phyloP scores from a whole-genome alignment of 495 filamentous ascomycete genomes.

The Penicillium daleae region DNA sequence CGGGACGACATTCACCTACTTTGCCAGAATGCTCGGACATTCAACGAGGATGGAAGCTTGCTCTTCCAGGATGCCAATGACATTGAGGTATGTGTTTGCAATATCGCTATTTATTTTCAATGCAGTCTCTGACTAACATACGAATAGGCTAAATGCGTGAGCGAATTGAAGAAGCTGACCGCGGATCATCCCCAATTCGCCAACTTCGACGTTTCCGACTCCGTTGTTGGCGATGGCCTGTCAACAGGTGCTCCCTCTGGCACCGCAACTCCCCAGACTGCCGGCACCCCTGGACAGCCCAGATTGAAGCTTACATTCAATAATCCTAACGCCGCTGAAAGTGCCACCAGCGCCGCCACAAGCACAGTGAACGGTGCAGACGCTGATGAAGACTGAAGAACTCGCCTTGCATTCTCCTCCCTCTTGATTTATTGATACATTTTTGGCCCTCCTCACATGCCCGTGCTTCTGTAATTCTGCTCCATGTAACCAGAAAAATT shows the following conservation, averaged over 20 bases:
- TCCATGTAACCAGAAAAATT: slow-evolving; percentile 23
- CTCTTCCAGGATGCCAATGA: slow-evolving; percentile 89
- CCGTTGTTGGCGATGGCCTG: slow-evolving; percentile 57
- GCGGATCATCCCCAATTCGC: slow-evolving; percentile 71
- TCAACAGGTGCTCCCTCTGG: slow-evolving; percentile 69
- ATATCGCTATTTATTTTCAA: background rate
- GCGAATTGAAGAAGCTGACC: slow-evolving; percentile 71
- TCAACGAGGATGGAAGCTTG: slow-evolving; percentile 92
- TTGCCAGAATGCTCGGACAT: slow-evolving; percentile 88
- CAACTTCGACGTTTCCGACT: slow-evolving; percentile 65
- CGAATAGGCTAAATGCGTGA: slow-evolving; percentile 63
- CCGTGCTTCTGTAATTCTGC: slow-evolving; percentile 2
- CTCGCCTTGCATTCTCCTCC: background rate
- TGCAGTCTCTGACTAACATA: background rate
- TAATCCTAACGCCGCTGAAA: slow-evolving; percentile 45
- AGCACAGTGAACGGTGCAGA: slow-evolving; percentile 31
- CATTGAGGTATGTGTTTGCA: slow-evolving; percentile 74
- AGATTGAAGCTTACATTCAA: slow-evolving; percentile 64
- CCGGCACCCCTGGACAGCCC: slow-evolving; percentile 54
- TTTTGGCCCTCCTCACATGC: slow-evolving; percentile 7
- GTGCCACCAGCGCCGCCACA: slow-evolving; percentile 28
- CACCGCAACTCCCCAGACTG: slow-evolving; percentile 70
- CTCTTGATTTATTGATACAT: slow-evolving; percentile 4
- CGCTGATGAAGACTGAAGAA: slow-evolving; percentile 42
- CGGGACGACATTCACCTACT: slow-evolving; percentile 78